These are phyloP conservation scores for Aspergillus terreus DNA, from an alignment of 2,329 filamentous ascomycete species.

Conservation along the genomic window DNA sequence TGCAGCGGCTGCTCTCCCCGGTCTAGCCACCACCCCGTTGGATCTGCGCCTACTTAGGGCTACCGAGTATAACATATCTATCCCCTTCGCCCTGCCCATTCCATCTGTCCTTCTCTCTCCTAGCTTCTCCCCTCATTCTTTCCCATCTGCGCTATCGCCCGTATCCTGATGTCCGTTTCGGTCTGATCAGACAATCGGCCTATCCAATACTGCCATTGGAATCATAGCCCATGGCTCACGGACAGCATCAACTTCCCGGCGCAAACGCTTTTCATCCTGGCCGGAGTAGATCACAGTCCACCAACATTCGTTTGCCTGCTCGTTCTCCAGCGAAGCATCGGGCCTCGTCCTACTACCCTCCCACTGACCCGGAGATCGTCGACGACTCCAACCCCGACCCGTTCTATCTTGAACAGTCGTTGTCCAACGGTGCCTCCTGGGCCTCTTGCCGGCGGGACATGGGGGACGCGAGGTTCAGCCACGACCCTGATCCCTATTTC, in stretches of 20 bases:
- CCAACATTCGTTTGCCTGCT: constrained; percentile 25
- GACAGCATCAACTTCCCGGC: constrained; percentile 29
- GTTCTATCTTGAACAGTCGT: constrained; percentile 37
- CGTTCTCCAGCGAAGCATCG: constrained; percentile 27
- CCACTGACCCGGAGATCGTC: constrained; percentile 20
- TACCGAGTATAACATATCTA: constrained; percentile 27
- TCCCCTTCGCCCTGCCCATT: constrained; percentile 24
- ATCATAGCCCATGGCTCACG: constrained; percentile 37
- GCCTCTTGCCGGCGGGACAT: constrained; percentile 21
- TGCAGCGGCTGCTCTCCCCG: constrained; percentile 26
- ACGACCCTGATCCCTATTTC: constrained; percentile 30
- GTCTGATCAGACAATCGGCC: background rate
- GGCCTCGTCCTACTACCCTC: constrained; percentile 29
- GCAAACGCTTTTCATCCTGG: constrained; percentile 30
- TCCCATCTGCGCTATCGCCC: constrained; percentile 7
- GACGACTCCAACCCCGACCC: constrained; percentile 37
- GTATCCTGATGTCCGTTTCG: constrained; percentile 6
- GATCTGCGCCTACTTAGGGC: constrained; percentile 17
- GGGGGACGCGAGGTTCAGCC: constrained; percentile 30
- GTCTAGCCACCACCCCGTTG: constrained; percentile 26
- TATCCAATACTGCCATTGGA: constrained; percentile 7
- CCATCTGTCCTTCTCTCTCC: constrained; percentile 3
- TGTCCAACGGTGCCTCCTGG: constrained; percentile 26
- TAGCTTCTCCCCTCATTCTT: constrained; percentile 4
- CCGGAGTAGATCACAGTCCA: constrained; percentile 28